Conservation (phyloP, 2,329 filamentous ascomycete species). For the Pyrenophora teres region DNA sequence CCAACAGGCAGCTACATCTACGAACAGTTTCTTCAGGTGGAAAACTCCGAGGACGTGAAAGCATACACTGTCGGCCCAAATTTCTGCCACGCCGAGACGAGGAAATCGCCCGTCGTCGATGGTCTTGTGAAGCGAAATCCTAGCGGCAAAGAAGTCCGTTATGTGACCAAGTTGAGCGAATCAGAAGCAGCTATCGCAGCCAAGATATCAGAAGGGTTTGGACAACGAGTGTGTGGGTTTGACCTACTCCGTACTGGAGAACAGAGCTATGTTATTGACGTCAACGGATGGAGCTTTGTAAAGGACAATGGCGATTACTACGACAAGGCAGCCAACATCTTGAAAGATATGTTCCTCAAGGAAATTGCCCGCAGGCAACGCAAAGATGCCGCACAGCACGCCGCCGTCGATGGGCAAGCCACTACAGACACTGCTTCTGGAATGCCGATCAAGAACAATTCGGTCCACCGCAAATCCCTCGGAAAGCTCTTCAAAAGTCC, state of each 20-base stretch:
- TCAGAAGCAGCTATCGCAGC: slow-evolving; percentile 86
- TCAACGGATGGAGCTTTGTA: slow-evolving; percentile 99
- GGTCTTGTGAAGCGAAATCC: slow-evolving; percentile 94
- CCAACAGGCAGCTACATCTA: slow-evolving; percentile 87
- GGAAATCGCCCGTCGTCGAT: slow-evolving; percentile 96
- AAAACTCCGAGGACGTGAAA: slow-evolving; percentile 98
- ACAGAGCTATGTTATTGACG: slow-evolving; percentile 96
- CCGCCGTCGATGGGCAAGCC: slow-evolving; percentile 43
- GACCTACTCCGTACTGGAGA: slow-evolving; percentile 86
- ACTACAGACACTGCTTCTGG: slow-evolving; percentile 21
- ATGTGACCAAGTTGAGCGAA: slow-evolving; percentile 81
- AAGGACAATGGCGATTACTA: slow-evolving; percentile 99
- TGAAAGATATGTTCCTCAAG: slow-evolving; percentile 84
- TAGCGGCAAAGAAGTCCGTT: slow-evolving; percentile 94
- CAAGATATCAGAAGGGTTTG: slow-evolving; percentile 89
- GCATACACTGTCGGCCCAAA: slow-evolving; percentile 93
- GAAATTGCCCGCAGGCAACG: slow-evolving; percentile 70
- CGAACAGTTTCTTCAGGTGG: slow-evolving; percentile 94
- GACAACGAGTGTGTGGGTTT: slow-evolving; percentile 93
- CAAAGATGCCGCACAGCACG: slow-evolving; percentile 45
- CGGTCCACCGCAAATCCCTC: slow-evolving; percentile 52
- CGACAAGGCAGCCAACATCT: slow-evolving; percentile 82
- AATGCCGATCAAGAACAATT: slow-evolving; percentile 41
- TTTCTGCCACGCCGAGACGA: slow-evolving; percentile 95
- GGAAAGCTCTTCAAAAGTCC: slow-evolving; percentile 68